Evolutionary conservation across 139 green algal species (phyloP), one percentile per base, ranked within the genome.

Genomic region (Zygnema circumcarinatum): DNA sequence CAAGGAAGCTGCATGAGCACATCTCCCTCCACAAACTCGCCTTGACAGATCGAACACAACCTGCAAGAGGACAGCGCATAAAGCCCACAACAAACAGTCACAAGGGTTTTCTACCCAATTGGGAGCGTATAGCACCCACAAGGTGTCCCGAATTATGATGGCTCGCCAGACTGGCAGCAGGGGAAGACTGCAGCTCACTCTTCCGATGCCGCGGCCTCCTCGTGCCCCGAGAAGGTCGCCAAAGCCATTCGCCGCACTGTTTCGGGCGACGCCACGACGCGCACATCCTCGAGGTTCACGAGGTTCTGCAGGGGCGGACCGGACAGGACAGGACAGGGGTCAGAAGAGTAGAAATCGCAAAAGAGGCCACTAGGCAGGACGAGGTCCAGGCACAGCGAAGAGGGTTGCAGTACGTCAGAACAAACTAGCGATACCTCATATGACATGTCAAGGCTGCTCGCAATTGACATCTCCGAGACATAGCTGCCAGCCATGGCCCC

Each of bases 21-120:
- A 80, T 80, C 73, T 80, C 73, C 73, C 73, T 80, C 73, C 73
- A 80, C 73, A 62, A 62, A 80, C 73, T 80, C 73, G 0, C 73
- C n/a, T 29, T 80, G 73, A 42, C 73, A 80, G n/a, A 80, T 80
- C 22, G 38, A n/a, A 29, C 73, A 80, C 73, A 80, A 42, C n/a
- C 73, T 80, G 73, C 73, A 67, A 0, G 7, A 62, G 47, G 16
- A 62, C 7, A 62, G 7, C 7, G 16, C 7, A 62, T 62, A 62
- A 62, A 16, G 47, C 16, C 47, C 7, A n/a, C n/a, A n/a, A n/a
- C n/a, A n/a, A n/a, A n/a, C n/a, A n/a, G n/a, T n/a, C n/a, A n/a
- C n/a, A n/a, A n/a, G n/a, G n/a, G n/a, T n/a, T n/a, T n/a, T n/a
- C n/a, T n/a, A n/a, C n/a, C n/a, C n/a, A n/a, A n/a, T n/a, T n/a